Percentiles rank a stretch among this genome's conserved stretches.
These are phyloP conservation scores for Tetrapisispora nanseiensis DNA, from an alignment of 805 yeast genomes.

Conservation along the genomic window DNA sequence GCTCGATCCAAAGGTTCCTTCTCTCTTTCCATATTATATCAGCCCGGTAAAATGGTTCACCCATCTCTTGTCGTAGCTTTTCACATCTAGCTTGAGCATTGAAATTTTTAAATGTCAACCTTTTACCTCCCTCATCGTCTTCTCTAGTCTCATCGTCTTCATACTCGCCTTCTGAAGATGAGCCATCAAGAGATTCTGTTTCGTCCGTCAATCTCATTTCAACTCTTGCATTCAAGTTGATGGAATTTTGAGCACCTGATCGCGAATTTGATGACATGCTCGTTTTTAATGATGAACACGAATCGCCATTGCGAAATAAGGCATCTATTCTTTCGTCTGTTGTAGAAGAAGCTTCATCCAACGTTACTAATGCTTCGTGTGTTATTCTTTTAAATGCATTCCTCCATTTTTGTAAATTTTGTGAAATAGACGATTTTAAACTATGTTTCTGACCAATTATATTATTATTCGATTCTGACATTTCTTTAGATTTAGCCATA, in stretches of 20 bases:
- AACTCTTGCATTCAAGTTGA: conserved; percentile 3
- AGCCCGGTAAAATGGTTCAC: conserved; percentile 42
- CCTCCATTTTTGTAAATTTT: conserved; percentile 18
- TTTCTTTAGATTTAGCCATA: not conserved
- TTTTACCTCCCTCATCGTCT: conserved; percentile 12
- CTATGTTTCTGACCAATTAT: not conserved
- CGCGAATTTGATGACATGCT: not conserved
- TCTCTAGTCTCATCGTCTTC: conserved; percentile 1
- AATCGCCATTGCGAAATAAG: conserved; percentile 9
- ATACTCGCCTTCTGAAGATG: conserved; percentile 1
- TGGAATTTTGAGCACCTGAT: not conserved
- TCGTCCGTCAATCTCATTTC: conserved; percentile 23
- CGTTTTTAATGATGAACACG: not conserved
- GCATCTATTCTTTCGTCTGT: conserved; percentile 19
- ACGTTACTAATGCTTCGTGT: conserved; percentile 15
- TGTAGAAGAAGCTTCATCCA: conserved; percentile 9
- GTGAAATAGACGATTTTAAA: conserved; percentile 6
- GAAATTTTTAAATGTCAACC: conserved; percentile 23
- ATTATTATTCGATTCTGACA: not conserved
- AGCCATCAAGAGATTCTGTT: conserved; percentile 4
- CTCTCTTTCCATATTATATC: conserved; percentile 59
- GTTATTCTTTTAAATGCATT: conserved; percentile 13
- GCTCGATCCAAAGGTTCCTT: conserved; percentile 55
- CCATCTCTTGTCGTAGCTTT: conserved; percentile 23
- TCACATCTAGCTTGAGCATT: conserved; percentile 27